A percentile compares a stretch with the other conserved stretches of the same genome.
phyloP scores from a whole-genome alignment of 192 early-diverging fungal species.

The Funneliformis geosporum region DNA sequence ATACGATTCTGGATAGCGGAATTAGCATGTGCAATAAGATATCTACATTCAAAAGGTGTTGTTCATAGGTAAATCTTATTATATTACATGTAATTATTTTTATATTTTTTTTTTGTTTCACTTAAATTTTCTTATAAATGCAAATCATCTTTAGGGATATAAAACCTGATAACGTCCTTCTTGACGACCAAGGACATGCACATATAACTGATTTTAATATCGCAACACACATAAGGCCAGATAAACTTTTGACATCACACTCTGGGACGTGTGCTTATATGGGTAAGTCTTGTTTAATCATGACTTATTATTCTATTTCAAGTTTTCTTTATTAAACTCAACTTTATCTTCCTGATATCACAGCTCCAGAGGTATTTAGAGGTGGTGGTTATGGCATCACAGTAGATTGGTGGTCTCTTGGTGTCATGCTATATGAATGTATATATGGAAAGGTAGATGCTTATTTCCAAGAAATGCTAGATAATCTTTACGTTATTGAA shows the following conservation, averaged over 20 bases:
- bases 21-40: constrained; percentile 73
- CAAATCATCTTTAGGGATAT: constrained; percentile 61
- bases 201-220: constrained; percentile 97
- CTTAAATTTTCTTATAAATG: no score
- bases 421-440: constrained; percentile 88
- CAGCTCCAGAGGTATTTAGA: constrained; percentile 71
- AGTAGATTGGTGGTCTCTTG: constrained; percentile 96
- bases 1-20: constrained; percentile 91
- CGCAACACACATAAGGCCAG: constrained; percentile 66
- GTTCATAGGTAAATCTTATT: constrained; percentile 74
- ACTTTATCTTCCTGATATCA: neutral
- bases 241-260: constrained; percentile 73
- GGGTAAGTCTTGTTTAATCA: no score
- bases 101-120: no score
- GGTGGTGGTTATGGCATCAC: constrained; percentile 73
- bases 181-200: constrained; percentile 80
- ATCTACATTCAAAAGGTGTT: constrained; percentile 80
- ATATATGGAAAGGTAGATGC: constrained; percentile 66
- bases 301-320: no score
- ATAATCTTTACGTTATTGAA: neutral
- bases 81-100: neutral
- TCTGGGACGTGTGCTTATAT: constrained; percentile 94
- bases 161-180: constrained; percentile 89
- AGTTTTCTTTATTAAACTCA: neutral
- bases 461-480: no score